Conservation (phyloP, 805 yeast genomes). For the Teunomyces lycoperdinae region DNA sequence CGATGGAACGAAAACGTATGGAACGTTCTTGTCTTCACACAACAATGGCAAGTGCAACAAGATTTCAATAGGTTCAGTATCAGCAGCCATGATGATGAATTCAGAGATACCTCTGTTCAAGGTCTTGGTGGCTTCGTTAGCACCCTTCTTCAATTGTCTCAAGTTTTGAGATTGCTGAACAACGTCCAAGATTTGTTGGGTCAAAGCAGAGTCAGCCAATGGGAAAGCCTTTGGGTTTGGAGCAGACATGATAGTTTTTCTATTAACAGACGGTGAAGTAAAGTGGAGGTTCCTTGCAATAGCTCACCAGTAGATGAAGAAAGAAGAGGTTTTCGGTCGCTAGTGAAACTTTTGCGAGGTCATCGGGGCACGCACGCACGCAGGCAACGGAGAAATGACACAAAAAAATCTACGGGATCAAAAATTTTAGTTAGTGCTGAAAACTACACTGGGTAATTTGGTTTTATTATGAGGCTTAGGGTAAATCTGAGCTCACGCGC, state of each 20-base stretch:
- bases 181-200: conserved; percentile 96
- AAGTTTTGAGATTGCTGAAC: conserved; percentile 97
- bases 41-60: conserved; percentile 93
- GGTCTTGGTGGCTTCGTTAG: conserved; percentile 99
- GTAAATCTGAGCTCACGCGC: neutral
- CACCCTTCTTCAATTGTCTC: conserved; percentile 99
- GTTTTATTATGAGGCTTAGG: neutral
- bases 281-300: conserved; percentile 27
- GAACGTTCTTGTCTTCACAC: conserved; percentile 99
- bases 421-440: neutral
- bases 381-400: neutral
- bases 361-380: neutral
- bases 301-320: conserved; percentile 23
- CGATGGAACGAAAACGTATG: conserved; percentile 98
- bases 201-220: conserved; percentile 90
- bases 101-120: conserved; percentile 99
- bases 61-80: conserved; percentile 98
- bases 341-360: conserved; percentile 1
- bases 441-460: neutral
- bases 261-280: neutral
- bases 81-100: conserved; percentile 99
- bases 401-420: neutral
- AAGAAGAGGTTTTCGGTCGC: neutral
- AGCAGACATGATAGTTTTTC: conserved; percentile 56
- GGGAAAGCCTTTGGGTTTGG: conserved; percentile 99